Evolutionary conservation across 2,329 filamentous ascomycete species (phyloP), one percentile per base, ranked within the genome.

Genomic region (Fusarium pseudoanthophilum): DNA sequence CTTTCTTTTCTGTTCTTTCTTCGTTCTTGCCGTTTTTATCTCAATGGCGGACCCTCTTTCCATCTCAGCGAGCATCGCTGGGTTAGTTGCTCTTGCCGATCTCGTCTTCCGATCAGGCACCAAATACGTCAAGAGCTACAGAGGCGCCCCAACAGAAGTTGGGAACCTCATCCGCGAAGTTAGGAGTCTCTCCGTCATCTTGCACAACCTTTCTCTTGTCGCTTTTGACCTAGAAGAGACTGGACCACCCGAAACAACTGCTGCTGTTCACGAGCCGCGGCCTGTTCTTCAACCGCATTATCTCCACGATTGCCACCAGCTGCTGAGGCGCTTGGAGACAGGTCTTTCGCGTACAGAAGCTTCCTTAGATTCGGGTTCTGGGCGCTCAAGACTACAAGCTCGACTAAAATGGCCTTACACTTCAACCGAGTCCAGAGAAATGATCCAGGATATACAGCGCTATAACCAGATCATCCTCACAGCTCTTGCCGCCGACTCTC

Each of bases 61-160:
- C 2, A 20, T 67, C 11, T 62, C 69, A 5, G 67, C 64, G 2
- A 71, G 71, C 26, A 67, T 74, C 16, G 65, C 66, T 4, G 72
- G 67, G 4, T 39, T 73, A 6, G 66, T 69, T 10, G 9, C 62
- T 8, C 48, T 75, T 1, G 61, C 69, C n/a, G 67, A 75, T 32
- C 61, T 69, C 10, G 37, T 68, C 5, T 73, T 71, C 28, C 34
- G 64, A 6, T 20, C 30, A 3, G 62, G 32, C 2, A 36, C n/a
- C 1, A 71, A 62, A 39, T 73, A 71, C 13, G 26, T 14, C 28
- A 69, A 34, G 24, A 39, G 26, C 14, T 51, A 55, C 18, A 60
- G 26, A 42, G 59, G 48, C 6, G n/a, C 70, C 4, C 30, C 18
- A 5, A 39, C 60, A 11, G 71, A 72, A 2, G 48, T 60, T 3